phyloP scores from a whole-genome alignment of 139 green algal genomes.

The Microglena sp. region DNA sequence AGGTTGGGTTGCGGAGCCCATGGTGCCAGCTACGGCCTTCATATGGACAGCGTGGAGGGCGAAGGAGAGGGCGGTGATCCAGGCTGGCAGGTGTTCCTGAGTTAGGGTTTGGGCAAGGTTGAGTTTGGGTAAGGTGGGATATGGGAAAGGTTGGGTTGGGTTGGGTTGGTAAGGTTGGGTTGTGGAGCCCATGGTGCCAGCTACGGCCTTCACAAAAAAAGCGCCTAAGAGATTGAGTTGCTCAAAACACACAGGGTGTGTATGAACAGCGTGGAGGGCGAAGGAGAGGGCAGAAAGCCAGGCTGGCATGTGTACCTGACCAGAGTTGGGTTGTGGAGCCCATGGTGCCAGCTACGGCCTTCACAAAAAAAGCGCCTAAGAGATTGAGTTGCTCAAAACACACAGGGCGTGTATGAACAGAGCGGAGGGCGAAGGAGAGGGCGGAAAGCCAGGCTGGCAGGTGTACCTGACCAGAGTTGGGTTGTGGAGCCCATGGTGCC shows the following conservation, averaged over 20 bases:
- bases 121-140: neutral
- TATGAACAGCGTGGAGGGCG: no score
- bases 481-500: constrained; percentile 17
- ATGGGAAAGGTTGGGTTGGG: neutral
- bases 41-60: constrained; percentile 61
- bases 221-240: no score
- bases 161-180: neutral
- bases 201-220: no score
- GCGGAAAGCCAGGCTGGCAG: no score
- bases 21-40: constrained; percentile 55
- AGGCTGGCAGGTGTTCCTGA: constrained; percentile 26
- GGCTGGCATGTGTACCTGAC: no score
- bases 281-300: no score
- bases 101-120: neutral
- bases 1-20: neutral
- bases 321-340: neutral
- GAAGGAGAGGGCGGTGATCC: constrained; percentile 50
- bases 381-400: no score
- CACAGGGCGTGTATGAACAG: no score
- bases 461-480: no score
- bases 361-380: no score
- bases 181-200: constrained; percentile 51
- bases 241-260: no score
- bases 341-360: constrained; percentile 54
- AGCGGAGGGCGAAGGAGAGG: no score